Conservation (phyloP, 2,329 filamentous ascomycete genomes). For the Diaporthe australafricana region DNA sequence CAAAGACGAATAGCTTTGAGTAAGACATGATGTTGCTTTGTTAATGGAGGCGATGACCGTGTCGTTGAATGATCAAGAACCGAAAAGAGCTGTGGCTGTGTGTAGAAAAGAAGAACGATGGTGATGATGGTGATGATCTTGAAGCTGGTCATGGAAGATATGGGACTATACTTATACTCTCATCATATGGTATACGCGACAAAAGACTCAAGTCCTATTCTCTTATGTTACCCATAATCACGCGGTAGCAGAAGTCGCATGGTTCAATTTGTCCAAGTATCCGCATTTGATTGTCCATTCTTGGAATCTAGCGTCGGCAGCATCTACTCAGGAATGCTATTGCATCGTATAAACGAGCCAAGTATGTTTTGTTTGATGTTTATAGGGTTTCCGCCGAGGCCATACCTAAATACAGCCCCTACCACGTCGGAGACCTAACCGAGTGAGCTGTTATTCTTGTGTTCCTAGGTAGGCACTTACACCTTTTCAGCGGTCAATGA, state of each 20-base stretch:
- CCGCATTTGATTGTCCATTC: slow-evolving; percentile 8
- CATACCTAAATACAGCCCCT: background rate
- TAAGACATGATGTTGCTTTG: background rate
- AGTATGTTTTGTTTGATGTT: slow-evolving; percentile 23
- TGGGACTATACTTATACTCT: background rate
- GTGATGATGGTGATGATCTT: background rate
- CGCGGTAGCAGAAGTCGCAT: background rate
- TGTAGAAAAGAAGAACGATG: background rate
- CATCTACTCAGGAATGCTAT: background rate
- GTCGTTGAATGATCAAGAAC: background rate
- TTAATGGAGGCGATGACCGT: no score
- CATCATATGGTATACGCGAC: background rate
- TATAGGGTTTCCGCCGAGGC: slow-evolving; percentile 6
- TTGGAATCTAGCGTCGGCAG: background rate
- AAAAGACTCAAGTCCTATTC: background rate
- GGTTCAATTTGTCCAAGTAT: background rate
- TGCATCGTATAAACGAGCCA: slow-evolving; percentile 28
- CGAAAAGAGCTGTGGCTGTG: background rate
- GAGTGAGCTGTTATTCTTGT: slow-evolving; percentile 3
- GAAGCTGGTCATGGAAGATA: background rate
- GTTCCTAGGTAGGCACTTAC: background rate
- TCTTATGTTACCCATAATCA: background rate
- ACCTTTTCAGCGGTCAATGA: slow-evolving; percentile 7
- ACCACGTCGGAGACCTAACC: background rate
- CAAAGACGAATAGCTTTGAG: background rate